Percentiles rank a stretch among this genome's conserved stretches.
Conservation (phyloP, 805 yeast species). For the Komagataella mondaviorum region DNA sequence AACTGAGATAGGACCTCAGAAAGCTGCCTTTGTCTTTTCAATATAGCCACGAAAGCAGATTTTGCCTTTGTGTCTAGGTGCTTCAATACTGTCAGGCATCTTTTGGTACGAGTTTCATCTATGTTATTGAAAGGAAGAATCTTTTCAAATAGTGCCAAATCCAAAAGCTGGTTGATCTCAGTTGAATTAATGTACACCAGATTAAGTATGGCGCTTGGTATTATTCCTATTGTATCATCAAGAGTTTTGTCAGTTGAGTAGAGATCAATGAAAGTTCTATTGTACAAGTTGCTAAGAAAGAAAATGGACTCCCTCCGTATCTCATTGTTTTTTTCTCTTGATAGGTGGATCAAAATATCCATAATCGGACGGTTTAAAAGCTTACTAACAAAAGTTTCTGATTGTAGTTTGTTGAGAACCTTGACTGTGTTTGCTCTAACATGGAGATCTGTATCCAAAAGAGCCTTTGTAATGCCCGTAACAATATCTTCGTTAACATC, state of each 20-base stretch:
- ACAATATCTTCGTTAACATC: constrained; percentile 37
- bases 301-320: constrained; percentile 49
- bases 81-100: constrained; percentile 36
- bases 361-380: constrained; percentile 34
- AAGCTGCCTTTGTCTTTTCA: constrained; percentile 52
- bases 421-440: constrained; percentile 53
- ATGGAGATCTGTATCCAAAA: constrained; percentile 62
- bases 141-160: constrained; percentile 41
- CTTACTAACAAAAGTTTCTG: constrained; percentile 30
- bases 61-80: constrained; percentile 43
- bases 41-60: constrained; percentile 55
- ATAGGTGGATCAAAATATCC: constrained; percentile 42
- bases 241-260: constrained; percentile 13
- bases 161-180: constrained; percentile 53
- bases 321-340: constrained; percentile 56
- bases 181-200: constrained; percentile 64
- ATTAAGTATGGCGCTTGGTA: constrained; percentile 55
- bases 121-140: constrained; percentile 43
- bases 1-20: constrained; percentile 29
- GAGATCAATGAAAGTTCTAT: constrained; percentile 24
- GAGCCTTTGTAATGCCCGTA: constrained; percentile 49
- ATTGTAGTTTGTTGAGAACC: constrained; percentile 32
- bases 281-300: constrained; percentile 41
- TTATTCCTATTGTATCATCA: constrained; percentile 24
- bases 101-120: constrained; percentile 30